phyloP scores from a whole-genome alignment of 495 filamentous ascomycete genomes.

The Darksidea phi region DNA sequence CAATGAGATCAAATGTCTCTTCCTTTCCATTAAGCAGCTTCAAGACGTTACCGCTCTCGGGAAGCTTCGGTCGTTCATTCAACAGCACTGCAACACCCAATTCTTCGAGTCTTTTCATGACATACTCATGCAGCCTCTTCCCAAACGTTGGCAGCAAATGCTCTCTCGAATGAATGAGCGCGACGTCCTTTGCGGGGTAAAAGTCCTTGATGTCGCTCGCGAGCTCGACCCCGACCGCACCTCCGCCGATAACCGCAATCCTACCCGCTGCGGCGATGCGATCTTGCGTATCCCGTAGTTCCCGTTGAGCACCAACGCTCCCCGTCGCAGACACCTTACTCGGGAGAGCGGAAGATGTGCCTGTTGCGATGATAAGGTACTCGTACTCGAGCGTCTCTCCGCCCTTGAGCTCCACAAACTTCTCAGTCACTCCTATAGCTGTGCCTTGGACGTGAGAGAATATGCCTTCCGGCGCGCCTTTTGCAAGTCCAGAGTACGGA shows the following conservation, averaged over 20 bases:
- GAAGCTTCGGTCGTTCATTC: slow-evolving; percentile 40
- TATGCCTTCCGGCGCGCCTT: slow-evolving; percentile 27
- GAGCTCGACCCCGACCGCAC: slow-evolving; percentile 61
- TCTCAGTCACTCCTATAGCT: slow-evolving; percentile 22
- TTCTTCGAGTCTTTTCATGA: slow-evolving; percentile 42
- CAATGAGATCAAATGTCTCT: slow-evolving; percentile 41
- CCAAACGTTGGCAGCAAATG: slow-evolving; percentile 57
- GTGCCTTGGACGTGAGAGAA: slow-evolving; percentile 37
- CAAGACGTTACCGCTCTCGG: slow-evolving; percentile 4
- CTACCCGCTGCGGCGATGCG: slow-evolving; percentile 45
- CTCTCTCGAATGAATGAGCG: slow-evolving; percentile 57
- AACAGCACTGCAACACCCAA: slow-evolving; percentile 49
- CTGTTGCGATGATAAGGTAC: slow-evolving; percentile 33
- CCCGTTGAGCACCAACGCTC: slow-evolving; percentile 16
- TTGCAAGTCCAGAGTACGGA: slow-evolving; percentile 46
- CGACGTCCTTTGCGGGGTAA: slow-evolving; percentile 58
- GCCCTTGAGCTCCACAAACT: slow-evolving; percentile 6
- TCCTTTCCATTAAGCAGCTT: slow-evolving; percentile 41
- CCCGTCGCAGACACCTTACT: slow-evolving; percentile 25
- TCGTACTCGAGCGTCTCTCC: slow-evolving; percentile 22
- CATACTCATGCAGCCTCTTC: slow-evolving; percentile 48
- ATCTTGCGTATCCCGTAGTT: slow-evolving; percentile 23
- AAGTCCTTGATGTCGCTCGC: slow-evolving; percentile 59
- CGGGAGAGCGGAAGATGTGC: slow-evolving; percentile 16
- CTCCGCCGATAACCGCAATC: slow-evolving; percentile 60